phyloP scores from a whole-genome alignment of 805 yeast genomes.

The Candida multigemmis region DNA sequence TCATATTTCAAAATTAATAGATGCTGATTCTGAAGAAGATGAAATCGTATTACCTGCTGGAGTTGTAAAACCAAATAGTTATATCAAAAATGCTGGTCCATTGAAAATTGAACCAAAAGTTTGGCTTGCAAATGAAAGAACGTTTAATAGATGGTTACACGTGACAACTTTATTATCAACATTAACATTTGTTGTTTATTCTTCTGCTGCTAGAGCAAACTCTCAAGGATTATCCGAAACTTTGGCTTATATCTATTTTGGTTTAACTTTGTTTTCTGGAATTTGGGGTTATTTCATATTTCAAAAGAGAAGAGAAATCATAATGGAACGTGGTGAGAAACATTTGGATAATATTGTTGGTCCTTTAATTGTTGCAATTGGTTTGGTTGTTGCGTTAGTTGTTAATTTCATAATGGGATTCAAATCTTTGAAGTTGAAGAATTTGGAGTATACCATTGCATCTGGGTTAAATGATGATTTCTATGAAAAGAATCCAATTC shows the following conservation, averaged over 20 bases:
- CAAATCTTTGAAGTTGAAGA: conserved; percentile 13
- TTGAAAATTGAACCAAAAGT: conserved; percentile 94
- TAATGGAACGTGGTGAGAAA: conserved; percentile 72
- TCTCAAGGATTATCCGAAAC: conserved; percentile 53
- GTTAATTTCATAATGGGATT: conserved; percentile 67
- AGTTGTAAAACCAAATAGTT: conserved; percentile 68
- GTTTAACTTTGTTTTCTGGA: conserved; percentile 72
- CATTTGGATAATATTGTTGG: conserved; percentile 89
- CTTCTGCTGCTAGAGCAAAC: conserved; percentile 61
- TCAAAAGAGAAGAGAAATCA: conserved; percentile 58
- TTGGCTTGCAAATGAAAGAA: conserved; percentile 97
- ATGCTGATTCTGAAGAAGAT: conserved; percentile 73
- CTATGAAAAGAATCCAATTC: conserved; percentile 21
- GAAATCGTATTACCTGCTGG: conserved; percentile 86
- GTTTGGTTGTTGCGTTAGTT: conserved; percentile 55
- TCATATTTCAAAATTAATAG: conserved; percentile 38
- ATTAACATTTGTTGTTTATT: conserved; percentile 75
- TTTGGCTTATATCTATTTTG: conserved; percentile 76
- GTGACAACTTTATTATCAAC: conserved; percentile 80
- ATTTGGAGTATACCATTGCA: no score
- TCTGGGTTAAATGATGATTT: conserved; percentile 18
- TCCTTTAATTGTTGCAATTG: conserved; percentile 70
- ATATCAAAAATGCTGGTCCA: conserved; percentile 85
- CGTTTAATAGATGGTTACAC: conserved; percentile 91
- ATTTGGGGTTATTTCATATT: conserved; percentile 84